Percentiles rank a stretch among this genome's conserved stretches.
Conservation (phyloP, 768 basidiomycete genomes). For the Tulasnella sp. region DNA sequence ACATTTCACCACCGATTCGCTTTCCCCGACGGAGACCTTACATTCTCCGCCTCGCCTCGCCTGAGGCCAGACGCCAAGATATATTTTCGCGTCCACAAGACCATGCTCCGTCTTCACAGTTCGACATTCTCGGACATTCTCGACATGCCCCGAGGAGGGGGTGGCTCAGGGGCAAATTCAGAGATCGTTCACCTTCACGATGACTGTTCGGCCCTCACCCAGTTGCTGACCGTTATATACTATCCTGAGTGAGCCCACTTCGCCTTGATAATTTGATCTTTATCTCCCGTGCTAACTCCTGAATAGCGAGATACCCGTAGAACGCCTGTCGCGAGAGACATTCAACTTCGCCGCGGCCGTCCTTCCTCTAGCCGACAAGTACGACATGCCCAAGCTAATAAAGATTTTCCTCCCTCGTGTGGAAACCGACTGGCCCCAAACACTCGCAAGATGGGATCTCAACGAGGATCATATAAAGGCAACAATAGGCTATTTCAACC, state of each 20-base stretch:
- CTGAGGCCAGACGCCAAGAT: neutral
- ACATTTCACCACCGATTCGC: neutral
- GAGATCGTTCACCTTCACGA: conserved; percentile 5
- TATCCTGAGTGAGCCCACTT: neutral
- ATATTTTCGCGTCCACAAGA: neutral
- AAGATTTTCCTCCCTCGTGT: neutral
- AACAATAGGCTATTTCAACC: neutral
- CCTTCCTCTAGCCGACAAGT: neutral
- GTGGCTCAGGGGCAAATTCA: neutral
- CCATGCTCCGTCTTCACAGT: conserved; percentile 1
- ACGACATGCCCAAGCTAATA: neutral
- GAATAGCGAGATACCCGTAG: neutral
- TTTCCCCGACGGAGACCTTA: neutral
- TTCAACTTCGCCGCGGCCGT: neutral
- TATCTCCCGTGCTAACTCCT: neutral
- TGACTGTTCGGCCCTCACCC: neutral
- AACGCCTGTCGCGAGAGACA: neutral
- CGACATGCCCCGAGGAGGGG: neutral
- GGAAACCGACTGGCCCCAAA: neutral
- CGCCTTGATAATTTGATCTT: neutral
- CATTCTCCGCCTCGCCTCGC: neutral
- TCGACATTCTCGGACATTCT: conserved; percentile 10
- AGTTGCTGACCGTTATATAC: neutral
- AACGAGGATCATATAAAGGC: neutral
- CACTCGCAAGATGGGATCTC: neutral